Evolutionary conservation across 176 grass and related monocot species (phyloP).

Genomic region (Musa itinerans): DNA sequence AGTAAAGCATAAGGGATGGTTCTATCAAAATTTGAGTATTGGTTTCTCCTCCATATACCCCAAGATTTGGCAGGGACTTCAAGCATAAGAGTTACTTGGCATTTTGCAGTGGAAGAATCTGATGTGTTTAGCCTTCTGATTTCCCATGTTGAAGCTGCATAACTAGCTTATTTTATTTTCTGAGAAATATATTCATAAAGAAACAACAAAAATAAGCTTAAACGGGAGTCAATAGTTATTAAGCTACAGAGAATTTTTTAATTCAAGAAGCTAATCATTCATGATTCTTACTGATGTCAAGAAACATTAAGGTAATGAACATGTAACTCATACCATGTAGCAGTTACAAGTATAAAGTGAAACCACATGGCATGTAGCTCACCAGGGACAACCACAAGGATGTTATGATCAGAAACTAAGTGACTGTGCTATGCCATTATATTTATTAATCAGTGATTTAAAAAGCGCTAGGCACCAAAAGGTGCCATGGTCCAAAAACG

Average conservation of each 20-base stretch:
- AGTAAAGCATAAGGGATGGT: slow-evolving; percentile 76
- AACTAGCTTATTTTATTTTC: slow-evolving; percentile 16
- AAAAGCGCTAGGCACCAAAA: too few relatives aligned
- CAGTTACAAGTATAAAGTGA: not conserved
- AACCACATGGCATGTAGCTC: not conserved
- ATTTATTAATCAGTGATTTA: too few relatives aligned
- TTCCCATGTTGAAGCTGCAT: slow-evolving; percentile 91
- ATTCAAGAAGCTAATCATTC: not conserved
- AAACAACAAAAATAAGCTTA: not conserved
- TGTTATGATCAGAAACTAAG: not conserved
- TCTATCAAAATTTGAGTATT: slow-evolving; percentile 61
- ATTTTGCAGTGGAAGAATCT: slow-evolving; percentile 39
- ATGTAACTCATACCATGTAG: not conserved
- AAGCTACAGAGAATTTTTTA: not conserved
- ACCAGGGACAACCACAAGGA: not conserved
- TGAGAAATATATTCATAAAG: not conserved
- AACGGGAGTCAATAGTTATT: not conserved
- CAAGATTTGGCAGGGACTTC: slow-evolving; percentile 57
- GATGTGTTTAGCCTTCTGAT: slow-evolving; percentile 50
- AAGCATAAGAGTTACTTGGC: slow-evolving; percentile 74
- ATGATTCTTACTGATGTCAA: not conserved
- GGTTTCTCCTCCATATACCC: slow-evolving; percentile 67
- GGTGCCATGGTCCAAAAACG: too few relatives aligned
- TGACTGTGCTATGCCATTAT: not conserved
- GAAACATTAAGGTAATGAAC: not conserved